A percentile compares a stretch with the other conserved stretches of the same genome.
Evolutionary conservation across 805 yeast species (phyloP).

Genomic region (Candida sphagnicola): DNA sequence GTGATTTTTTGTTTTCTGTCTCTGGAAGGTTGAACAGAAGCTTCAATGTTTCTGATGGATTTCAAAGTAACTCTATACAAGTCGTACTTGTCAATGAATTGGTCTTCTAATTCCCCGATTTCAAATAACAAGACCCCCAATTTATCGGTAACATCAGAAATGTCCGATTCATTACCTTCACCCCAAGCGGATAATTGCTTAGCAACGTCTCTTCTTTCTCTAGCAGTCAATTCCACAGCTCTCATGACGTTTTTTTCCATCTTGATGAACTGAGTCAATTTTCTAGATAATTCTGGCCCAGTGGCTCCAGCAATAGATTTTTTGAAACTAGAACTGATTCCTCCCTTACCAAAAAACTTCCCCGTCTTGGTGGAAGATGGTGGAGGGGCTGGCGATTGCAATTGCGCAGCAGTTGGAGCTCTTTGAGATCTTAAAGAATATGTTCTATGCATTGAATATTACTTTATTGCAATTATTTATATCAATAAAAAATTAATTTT

Average conservation of each 20-base stretch:
- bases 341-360: slow-evolving; percentile 86
- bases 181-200: slow-evolving; percentile 85
- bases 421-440: slow-evolving; percentile 92
- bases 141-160: slow-evolving; percentile 82
- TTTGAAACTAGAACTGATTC: slow-evolving; percentile 57
- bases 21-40: slow-evolving; percentile 83
- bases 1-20: slow-evolving; percentile 83
- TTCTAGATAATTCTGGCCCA: slow-evolving; percentile 78
- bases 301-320: slow-evolving; percentile 72
- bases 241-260: slow-evolving; percentile 80
- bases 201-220: slow-evolving; percentile 78
- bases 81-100: slow-evolving; percentile 80
- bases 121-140: slow-evolving; percentile 80
- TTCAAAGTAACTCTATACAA: slow-evolving; percentile 81
- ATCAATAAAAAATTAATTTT: neutral
- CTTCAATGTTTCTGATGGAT: slow-evolving; percentile 79
- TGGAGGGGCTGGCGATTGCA: slow-evolving; percentile 94
- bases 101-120: slow-evolving; percentile 83
- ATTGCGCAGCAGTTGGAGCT: slow-evolving; percentile 96
- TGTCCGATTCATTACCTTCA: slow-evolving; percentile 81
- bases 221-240: slow-evolving; percentile 70
- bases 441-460: slow-evolving; percentile 85
- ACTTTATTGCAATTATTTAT: no score
- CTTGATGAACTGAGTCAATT: slow-evolving; percentile 69
- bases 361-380: slow-evolving; percentile 78